phyloP scores from a whole-genome alignment of 2,329 filamentous ascomycete genomes.

The Xylariaceae sp. region DNA sequence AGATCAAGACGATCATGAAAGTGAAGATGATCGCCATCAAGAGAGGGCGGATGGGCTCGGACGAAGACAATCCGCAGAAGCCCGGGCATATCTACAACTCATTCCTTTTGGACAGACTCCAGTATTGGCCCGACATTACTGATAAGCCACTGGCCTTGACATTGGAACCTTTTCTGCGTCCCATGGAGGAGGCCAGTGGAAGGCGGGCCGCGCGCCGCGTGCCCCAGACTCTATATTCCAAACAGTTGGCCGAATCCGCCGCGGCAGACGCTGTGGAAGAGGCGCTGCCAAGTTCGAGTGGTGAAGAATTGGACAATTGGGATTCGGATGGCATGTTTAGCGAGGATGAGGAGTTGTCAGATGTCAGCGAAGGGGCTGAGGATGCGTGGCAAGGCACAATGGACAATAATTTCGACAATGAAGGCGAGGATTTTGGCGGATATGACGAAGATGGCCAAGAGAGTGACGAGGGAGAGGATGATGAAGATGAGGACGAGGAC shows the following conservation, averaged over 20 bases:
- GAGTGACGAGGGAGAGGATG: conserved; percentile 25
- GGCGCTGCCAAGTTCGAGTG: conserved; percentile 2
- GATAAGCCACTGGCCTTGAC: conserved; percentile 31
- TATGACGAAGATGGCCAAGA: conserved; percentile 35
- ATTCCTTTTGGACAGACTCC: conserved; percentile 39
- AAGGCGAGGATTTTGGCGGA: conserved; percentile 28
- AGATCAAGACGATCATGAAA: conserved; percentile 85
- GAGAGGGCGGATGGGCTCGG: conserved; percentile 54
- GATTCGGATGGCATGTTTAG: conserved; percentile 29
- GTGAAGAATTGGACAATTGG: conserved; percentile 23
- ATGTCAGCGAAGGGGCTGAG: conserved; percentile 27
- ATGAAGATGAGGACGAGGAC: conserved; percentile 20
- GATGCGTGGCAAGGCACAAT: conserved; percentile 30
- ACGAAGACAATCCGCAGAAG: conserved; percentile 42
- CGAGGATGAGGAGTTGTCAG: conserved; percentile 25
- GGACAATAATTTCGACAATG: conserved; percentile 34
- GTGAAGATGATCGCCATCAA: conserved; percentile 75
- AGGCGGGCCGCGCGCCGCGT: conserved; percentile 18
- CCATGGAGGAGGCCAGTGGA: conserved; percentile 33
- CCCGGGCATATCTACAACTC: conserved; percentile 45
- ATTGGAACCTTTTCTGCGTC: conserved; percentile 34
- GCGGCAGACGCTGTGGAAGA: background rate
- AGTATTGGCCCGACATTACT: conserved; percentile 31
- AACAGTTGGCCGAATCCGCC: conserved; percentile 1
- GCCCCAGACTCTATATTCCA: background rate